Conservation (phyloP, 2,329 filamentous ascomycete genomes). For the Emericellopsis atlantica region DNA sequence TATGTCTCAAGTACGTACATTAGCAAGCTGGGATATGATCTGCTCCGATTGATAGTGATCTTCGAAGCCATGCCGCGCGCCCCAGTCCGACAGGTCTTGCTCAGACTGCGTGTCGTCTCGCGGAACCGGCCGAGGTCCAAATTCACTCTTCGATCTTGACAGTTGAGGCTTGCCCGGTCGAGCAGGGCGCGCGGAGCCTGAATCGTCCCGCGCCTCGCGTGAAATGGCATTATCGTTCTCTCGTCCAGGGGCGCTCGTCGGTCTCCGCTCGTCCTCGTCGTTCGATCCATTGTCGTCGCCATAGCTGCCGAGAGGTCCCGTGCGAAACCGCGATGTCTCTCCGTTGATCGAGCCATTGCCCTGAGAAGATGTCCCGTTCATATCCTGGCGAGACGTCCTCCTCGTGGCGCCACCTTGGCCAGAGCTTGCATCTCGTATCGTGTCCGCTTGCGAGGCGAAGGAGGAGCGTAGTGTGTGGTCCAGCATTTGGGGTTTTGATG, state of each 20-base stretch:
- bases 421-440: neutral
- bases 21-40: conserved; percentile 73
- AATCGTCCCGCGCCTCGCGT: conserved; percentile 14
- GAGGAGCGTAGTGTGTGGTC: no score
- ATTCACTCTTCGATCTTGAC: conserved; percentile 45
- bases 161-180: conserved; percentile 36
- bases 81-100: conserved; percentile 38
- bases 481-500: neutral
- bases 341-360: conserved; percentile 11
- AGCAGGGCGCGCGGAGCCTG: conserved; percentile 19
- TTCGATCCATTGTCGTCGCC: conserved; percentile 14
- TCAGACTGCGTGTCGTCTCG: conserved; percentile 26
- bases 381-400: conserved; percentile 20
- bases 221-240: conserved; percentile 18
- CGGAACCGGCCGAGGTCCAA: conserved; percentile 25
- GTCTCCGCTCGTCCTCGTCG: conserved; percentile 22
- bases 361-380: conserved; percentile 14
- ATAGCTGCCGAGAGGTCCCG: conserved; percentile 12
- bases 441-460: no score
- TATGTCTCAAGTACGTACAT: conserved; percentile 30
- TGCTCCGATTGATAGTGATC: conserved; percentile 86
- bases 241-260: conserved; percentile 31
- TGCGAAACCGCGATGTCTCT: conserved; percentile 13
- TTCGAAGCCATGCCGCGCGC: conserved; percentile 76
- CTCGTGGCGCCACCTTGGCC: conserved; percentile 8